Evolutionary conservation across 139 green algal genomes (phyloP).

Genomic region (Picochlorum costavermella): DNA sequence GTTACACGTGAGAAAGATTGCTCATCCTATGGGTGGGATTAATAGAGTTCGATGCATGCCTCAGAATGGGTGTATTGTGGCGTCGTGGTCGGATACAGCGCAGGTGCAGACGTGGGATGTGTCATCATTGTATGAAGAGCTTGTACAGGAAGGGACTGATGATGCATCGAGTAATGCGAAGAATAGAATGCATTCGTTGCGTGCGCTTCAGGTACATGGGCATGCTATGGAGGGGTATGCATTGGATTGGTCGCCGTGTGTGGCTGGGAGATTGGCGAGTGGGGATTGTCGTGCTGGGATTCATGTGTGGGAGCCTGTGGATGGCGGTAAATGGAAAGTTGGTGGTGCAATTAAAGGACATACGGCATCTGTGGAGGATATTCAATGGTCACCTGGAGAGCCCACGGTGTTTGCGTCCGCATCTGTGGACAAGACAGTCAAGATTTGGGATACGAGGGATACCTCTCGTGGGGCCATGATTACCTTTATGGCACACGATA

Average conservation of each 20-base stretch:
- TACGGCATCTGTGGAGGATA: conserved; percentile 74
- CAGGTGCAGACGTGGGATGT: conserved; percentile 77
- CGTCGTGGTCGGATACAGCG: conserved; percentile 82
- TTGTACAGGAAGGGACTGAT: conserved; percentile 38
- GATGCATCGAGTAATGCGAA: conserved; percentile 6
- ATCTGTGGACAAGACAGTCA: conserved; percentile 67
- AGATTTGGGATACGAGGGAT: conserved; percentile 84
- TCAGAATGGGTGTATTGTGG: conserved; percentile 76
- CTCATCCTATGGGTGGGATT: conserved; percentile 61
- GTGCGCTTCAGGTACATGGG: conserved; percentile 27
- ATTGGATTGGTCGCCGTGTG: conserved; percentile 71
- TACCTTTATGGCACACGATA: conserved; percentile 51
- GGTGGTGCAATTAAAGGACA: conserved; percentile 46
- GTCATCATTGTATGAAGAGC: conserved; percentile 42
- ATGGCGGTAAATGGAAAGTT: conserved; percentile 58
- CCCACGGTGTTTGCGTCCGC: conserved; percentile 81
- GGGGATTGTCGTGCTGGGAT: conserved; percentile 54
- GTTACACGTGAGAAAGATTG: conserved; percentile 48
- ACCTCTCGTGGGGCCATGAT: conserved; percentile 20
- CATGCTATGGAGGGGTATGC: conserved; percentile 83
- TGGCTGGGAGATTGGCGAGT: conserved; percentile 58
- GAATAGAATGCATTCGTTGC: conserved; percentile 13
- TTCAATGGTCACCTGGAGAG: conserved; percentile 92
- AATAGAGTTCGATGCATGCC: conserved; percentile 88
- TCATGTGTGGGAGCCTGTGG: conserved; percentile 80